These are phyloP conservation scores for Rhodotorula toruloides DNA, from an alignment of 768 basidiomycete species.

Conservation along the genomic window DNA sequence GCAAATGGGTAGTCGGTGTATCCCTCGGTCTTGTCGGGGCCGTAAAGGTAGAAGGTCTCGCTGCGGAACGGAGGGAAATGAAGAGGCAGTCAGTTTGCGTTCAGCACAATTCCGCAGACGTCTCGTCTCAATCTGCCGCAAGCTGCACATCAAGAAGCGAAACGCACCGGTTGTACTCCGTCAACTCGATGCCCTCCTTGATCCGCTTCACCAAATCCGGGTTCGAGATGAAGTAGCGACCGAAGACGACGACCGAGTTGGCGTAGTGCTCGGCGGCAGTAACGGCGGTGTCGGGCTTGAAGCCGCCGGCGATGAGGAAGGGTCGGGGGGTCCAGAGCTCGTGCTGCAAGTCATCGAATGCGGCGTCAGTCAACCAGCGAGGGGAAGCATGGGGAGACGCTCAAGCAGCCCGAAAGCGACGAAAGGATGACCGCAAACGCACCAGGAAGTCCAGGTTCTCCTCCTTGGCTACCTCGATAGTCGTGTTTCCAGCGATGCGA, in stretches of 20 bases:
- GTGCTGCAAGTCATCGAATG: not conserved
- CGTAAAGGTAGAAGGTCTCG: slow-evolving; percentile 29
- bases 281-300: slow-evolving; percentile 10
- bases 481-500: slow-evolving; percentile 26
- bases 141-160: too few relatives aligned
- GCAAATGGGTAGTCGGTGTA: slow-evolving; percentile 32
- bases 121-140: too few relatives aligned
- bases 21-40: slow-evolving; percentile 22
- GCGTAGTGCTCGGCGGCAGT: slow-evolving; percentile 13
- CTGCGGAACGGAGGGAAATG: too few relatives aligned
- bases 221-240: slow-evolving; percentile 38
- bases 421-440: not conserved
- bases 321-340: slow-evolving; percentile 34
- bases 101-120: too few relatives aligned
- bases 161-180: slow-evolving; percentile 34
- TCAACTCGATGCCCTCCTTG: slow-evolving; percentile 14
- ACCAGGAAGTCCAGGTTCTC: slow-evolving; percentile 36
- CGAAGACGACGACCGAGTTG: slow-evolving; percentile 31
- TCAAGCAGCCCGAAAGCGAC: not conserved
- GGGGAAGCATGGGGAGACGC: not conserved
- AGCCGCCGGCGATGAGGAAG: slow-evolving; percentile 37
- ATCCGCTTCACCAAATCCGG: slow-evolving; percentile 32
- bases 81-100: too few relatives aligned
- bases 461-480: not conserved
- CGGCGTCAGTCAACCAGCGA: too few relatives aligned